A percentile compares a stretch with the other conserved stretches of the same genome.
Conservation (phyloP, 768 basidiomycete genomes). For the Mycena polygramma region DNA sequence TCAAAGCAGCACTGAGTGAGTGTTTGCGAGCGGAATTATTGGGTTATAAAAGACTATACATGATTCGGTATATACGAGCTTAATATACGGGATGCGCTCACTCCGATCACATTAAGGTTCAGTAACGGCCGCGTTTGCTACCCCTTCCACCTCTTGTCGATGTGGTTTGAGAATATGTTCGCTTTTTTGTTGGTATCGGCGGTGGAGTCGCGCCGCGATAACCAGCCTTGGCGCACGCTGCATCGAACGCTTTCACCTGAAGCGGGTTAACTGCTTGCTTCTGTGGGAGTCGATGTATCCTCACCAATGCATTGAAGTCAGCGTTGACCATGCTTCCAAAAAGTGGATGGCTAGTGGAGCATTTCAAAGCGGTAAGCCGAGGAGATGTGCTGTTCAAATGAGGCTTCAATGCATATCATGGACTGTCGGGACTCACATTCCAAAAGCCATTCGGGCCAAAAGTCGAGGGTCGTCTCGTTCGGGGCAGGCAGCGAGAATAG, state of each 20-base stretch:
- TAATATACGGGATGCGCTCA: no score
- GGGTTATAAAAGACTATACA: neutral
- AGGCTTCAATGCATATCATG: neutral
- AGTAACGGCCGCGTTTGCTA: conserved; percentile 32
- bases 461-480: conserved; percentile 63
- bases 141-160: conserved; percentile 10
- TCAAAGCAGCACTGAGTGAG: no score
- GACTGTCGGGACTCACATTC: conserved; percentile 43
- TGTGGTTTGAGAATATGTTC: conserved; percentile 32
- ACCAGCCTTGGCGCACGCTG: conserved; percentile 53
- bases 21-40: neutral
- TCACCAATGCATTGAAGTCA: conserved; percentile 55
- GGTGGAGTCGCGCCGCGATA: conserved; percentile 40
- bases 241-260: conserved; percentile 52
- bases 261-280: neutral
- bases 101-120: no score
- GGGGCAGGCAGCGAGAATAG: conserved; percentile 57
- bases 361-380: conserved; percentile 56
- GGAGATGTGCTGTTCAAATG: conserved; percentile 45
- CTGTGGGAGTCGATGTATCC: neutral
- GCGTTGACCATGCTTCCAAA: conserved; percentile 58
- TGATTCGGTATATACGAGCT: no score
- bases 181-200: conserved; percentile 30
- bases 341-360: conserved; percentile 55
- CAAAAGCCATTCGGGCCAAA: conserved; percentile 65